phyloP scores from a whole-genome alignment of 73 alveolate species.

The Paramecium sexaurelia region DNA sequence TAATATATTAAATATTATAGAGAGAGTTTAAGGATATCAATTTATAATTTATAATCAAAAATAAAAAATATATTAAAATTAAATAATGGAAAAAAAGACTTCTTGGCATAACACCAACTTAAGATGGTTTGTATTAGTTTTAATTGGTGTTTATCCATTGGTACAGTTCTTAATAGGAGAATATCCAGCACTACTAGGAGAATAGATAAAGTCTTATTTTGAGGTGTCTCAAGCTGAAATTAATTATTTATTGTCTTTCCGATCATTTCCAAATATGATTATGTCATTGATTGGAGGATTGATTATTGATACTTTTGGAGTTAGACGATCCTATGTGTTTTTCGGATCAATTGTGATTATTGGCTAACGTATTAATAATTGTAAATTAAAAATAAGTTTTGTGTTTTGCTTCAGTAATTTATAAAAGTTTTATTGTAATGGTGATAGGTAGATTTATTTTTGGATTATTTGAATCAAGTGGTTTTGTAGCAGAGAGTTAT shows the following conservation, averaged over 20 bases:
- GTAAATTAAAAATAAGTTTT: neutral
- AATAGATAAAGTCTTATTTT: neutral
- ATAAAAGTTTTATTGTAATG: neutral
- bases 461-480: conserved; percentile 91
- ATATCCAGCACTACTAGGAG: neutral
- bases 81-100: neutral
- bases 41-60: no score
- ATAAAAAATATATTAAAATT: neutral
- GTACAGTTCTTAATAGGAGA: neutral
- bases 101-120: neutral
- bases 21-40: no score
- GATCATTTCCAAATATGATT: neutral
- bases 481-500: conserved; percentile 83
- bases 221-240: neutral
- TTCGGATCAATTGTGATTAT: neutral
- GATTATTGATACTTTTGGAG: conserved; percentile 76
- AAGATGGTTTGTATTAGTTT: neutral
- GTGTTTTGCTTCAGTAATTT: neutral
- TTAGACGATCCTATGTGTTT: neutral
- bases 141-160: neutral
- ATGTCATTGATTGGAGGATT: conserved; percentile 86
- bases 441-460: conserved; percentile 90
- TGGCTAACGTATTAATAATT: conserved; percentile 10
- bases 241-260: neutral
- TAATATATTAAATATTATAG: neutral